phyloP scores from a whole-genome alignment of 495 filamentous ascomycete genomes.

The Evernia prunastri region DNA sequence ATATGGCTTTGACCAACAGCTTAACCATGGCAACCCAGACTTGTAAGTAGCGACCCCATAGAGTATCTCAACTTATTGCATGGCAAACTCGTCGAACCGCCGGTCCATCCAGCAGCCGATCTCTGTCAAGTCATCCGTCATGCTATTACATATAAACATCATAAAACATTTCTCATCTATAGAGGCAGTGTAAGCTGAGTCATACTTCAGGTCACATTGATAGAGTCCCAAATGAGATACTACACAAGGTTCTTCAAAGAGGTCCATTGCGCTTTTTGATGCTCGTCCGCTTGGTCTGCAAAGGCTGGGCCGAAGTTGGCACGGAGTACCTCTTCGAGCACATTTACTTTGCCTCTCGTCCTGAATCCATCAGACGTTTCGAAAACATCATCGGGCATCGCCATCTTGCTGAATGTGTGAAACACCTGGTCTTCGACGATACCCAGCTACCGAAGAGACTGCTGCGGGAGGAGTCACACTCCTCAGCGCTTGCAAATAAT shows the following conservation, averaged over 20 bases:
- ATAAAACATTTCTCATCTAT: neutral
- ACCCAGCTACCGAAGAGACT: neutral
- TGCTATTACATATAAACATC: neutral
- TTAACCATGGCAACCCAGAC: neutral
- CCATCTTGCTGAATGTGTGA: neutral
- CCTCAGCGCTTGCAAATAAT: neutral
- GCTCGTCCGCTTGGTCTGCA: neutral
- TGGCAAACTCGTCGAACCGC: neutral
- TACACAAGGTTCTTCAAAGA: neutral
- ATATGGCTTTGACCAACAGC: neutral
- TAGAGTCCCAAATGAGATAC: neutral
- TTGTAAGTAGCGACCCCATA: neutral
- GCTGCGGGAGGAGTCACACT: neutral
- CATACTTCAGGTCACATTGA: neutral
- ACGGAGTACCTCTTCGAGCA: neutral
- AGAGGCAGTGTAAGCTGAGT: neutral
- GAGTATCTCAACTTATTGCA: neutral
- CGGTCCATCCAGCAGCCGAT: neutral
- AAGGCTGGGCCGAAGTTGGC: neutral
- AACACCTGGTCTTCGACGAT: constrained; percentile 2
- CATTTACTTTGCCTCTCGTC: neutral
- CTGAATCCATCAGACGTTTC: neutral
- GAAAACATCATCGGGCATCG: neutral
- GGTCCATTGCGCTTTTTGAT: neutral
- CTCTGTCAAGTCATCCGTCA: too few relatives aligned